Evolutionary conservation across 805 yeast species (phyloP).

Genomic region (Saccharomyces mikatae): DNA sequence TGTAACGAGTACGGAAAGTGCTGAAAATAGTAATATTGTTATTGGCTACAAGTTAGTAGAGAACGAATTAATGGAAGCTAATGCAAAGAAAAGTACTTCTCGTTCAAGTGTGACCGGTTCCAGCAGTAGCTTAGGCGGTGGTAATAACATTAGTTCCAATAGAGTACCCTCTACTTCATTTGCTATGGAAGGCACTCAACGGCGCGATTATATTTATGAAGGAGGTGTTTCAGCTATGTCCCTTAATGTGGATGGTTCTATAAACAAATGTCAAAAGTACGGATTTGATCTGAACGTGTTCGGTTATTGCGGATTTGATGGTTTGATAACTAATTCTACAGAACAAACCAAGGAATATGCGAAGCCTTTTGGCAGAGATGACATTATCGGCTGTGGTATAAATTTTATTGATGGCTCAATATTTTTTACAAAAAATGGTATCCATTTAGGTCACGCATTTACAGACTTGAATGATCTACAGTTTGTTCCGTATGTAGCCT

Average conservation of each 20-base stretch:
- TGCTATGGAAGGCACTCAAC: background rate
- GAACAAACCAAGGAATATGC: constrained; percentile 14
- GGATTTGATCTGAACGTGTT: constrained; percentile 20
- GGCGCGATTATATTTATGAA: background rate
- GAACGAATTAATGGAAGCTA: background rate
- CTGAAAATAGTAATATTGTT: constrained; percentile 21
- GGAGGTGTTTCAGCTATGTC: background rate
- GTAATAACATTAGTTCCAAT: background rate
- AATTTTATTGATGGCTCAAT: constrained; percentile 55
- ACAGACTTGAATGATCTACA: constrained; percentile 34
- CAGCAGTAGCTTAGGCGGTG: background rate
- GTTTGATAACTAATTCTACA: constrained; percentile 20
- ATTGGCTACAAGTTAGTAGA: constrained; percentile 21
- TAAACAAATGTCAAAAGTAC: background rate
- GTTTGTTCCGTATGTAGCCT: constrained; percentile 41
- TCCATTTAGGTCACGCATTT: constrained; percentile 49
- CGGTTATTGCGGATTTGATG: constrained; percentile 27
- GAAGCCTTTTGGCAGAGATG: constrained; percentile 43
- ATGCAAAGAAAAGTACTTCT: background rate
- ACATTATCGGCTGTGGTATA: constrained; percentile 77
- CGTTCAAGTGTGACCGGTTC: background rate
- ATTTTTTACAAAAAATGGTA: constrained; percentile 79
- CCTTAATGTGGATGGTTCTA: background rate
- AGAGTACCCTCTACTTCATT: background rate
- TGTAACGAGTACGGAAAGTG: constrained; percentile 22